Conservation (phyloP, 2,329 filamentous ascomycete species). For the Sarocladium kiliense region DNA sequence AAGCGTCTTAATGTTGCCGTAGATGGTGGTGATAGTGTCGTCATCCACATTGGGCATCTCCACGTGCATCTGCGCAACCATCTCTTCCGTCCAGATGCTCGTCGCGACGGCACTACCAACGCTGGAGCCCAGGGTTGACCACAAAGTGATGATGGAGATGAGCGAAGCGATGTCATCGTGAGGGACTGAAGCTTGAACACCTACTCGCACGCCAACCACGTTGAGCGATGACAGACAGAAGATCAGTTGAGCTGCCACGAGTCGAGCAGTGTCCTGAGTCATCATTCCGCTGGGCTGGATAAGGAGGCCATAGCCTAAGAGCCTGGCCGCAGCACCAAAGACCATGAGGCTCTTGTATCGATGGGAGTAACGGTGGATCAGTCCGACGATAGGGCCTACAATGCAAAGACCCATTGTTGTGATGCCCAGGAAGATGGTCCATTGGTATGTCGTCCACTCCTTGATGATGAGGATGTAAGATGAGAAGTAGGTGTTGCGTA, state of each 20-base stretch:
- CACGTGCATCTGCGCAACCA: conserved; percentile 24
- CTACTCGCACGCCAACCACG: conserved; percentile 34
- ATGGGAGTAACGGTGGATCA: conserved; percentile 30
- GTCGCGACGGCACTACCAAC: conserved; percentile 33
- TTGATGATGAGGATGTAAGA: conserved; percentile 35
- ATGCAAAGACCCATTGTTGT: conserved; percentile 34
- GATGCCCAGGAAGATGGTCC: conserved; percentile 34
- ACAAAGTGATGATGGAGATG: conserved; percentile 32
- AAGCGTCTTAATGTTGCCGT: conserved; percentile 28
- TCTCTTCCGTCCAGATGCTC: conserved; percentile 33
- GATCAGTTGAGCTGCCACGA: conserved; percentile 30
- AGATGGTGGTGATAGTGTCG: conserved; percentile 20
- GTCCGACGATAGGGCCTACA: conserved; percentile 28
- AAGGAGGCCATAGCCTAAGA: conserved; percentile 31
- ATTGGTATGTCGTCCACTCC: conserved; percentile 34
- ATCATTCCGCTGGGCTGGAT: conserved; percentile 22
- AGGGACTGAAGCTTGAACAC: conserved; percentile 34
- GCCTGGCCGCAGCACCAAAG: conserved; percentile 27
- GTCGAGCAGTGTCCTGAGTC: conserved; percentile 26
- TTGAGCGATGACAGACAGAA: conserved; percentile 31
- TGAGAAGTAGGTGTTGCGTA: conserved; percentile 31
- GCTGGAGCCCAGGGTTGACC: conserved; percentile 32
- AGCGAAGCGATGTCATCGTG: conserved; percentile 35
- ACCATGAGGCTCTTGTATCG: conserved; percentile 37
- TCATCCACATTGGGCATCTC: conserved; percentile 23